Evolutionary conservation across 768 basidiomycete genomes (phyloP).

Genomic region (Albatrellus ellisii): DNA sequence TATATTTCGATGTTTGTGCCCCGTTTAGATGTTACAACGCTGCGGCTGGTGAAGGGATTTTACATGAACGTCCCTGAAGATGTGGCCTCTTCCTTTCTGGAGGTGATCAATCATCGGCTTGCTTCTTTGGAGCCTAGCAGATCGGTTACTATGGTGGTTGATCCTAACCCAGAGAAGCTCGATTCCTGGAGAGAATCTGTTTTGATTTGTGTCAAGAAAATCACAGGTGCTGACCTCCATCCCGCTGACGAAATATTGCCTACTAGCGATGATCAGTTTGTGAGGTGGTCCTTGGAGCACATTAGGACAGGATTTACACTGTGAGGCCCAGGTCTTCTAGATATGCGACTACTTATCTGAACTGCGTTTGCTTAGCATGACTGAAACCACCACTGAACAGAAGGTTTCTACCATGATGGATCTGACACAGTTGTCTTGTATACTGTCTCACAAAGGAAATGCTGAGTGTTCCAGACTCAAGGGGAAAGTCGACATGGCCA

Average conservation of each 20-base stretch:
- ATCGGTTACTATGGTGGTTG: not conserved
- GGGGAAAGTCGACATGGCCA: slow-evolving; percentile 13
- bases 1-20: not conserved
- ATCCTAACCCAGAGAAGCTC: not conserved
- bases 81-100: not conserved
- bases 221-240: too few species aligned
- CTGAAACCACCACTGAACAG: not conserved
- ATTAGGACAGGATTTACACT: too few species aligned
- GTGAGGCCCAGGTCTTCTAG: too few species aligned
- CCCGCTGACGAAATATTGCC: too few species aligned
- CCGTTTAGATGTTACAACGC: not conserved
- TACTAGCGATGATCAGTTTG: too few species aligned
- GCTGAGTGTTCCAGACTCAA: not conserved
- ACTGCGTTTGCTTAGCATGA: not conserved
- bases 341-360: too few species aligned
- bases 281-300: too few species aligned
- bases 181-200: not conserved
- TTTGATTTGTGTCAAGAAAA: not conserved
- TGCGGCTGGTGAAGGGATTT: not conserved
- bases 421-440: slow-evolving; percentile 8
- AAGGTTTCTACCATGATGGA: slow-evolving; percentile 2
- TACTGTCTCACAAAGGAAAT: not conserved
- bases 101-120: not conserved
- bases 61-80: not conserved
- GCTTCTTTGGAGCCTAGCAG: too few species aligned